phyloP scores from a whole-genome alignment of 164 flowering plant species.

The Berberis vulgaris region DNA sequence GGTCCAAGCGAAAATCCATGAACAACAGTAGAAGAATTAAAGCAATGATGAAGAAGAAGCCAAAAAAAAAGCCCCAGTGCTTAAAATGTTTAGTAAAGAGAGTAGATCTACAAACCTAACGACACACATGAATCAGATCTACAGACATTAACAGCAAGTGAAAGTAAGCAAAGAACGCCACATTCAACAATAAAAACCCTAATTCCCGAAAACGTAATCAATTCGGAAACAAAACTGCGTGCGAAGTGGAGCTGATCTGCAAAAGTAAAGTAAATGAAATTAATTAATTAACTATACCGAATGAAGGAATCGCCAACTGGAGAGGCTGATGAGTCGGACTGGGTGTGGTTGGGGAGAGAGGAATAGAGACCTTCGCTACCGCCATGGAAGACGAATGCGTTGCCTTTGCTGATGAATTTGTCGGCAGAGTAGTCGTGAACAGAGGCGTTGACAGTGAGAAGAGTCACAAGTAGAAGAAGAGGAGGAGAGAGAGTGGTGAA shows the following conservation, averaged over 20 bases:
- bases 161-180: neutral
- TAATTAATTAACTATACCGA: conserved; percentile 32
- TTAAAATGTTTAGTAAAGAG: too few species aligned
- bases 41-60: too few species aligned
- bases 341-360: conserved; percentile 26
- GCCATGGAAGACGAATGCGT: conserved; percentile 83
- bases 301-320: conserved; percentile 49
- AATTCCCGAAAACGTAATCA: neutral
- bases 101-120: too few species aligned
- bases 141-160: too few species aligned
- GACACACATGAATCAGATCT: too few species aligned
- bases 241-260: neutral
- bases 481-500: neutral
- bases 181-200: neutral
- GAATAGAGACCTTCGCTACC: conserved; percentile 94
- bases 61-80: too few species aligned
- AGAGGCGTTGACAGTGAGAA: conserved; percentile 26
- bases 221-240: neutral
- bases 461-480: neutral
- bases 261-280: neutral
- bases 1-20: too few species aligned
- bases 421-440: conserved; percentile 59
- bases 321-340: neutral
- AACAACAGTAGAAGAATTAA: too few species aligned
- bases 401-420: conserved; percentile 60